Conservation (phyloP, 768 basidiomycete species). For the Suillus tomentosus region DNA sequence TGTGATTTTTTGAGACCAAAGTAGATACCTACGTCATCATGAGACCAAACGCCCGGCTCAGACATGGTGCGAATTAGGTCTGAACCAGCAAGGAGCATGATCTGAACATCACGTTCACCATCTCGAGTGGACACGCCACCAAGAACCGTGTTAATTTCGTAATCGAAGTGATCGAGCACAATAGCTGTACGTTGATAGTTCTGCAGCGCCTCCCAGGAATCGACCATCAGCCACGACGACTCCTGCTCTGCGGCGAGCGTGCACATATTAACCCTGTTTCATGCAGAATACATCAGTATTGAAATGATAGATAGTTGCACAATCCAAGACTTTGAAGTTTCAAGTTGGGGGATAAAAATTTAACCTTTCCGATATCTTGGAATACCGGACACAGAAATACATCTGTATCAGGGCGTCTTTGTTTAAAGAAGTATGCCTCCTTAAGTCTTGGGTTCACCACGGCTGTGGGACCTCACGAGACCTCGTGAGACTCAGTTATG, state of each 20-base stretch:
- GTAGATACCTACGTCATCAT: slow-evolving; percentile 75
- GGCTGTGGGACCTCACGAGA: not conserved
- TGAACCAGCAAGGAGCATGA: slow-evolving; percentile 95
- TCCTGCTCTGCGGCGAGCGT: slow-evolving; percentile 88
- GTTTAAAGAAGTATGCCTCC: not conserved
- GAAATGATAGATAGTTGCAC: slow-evolving; percentile 1
- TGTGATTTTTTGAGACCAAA: slow-evolving; percentile 5
- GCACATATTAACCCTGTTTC: slow-evolving; percentile 80
- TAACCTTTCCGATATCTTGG: slow-evolving; percentile 8
- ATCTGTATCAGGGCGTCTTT: not conserved
- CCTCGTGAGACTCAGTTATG: not conserved
- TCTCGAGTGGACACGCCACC: slow-evolving; percentile 78
- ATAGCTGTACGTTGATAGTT: slow-evolving; percentile 94
- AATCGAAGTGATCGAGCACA: slow-evolving; percentile 95
- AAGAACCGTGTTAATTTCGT: slow-evolving; percentile 84
- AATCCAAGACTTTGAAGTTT: slow-evolving; percentile 10
- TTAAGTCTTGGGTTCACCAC: not conserved
- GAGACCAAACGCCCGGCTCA: slow-evolving; percentile 97
- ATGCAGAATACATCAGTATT: slow-evolving; percentile 28
- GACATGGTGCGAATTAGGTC: slow-evolving; percentile 98
- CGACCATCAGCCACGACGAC: slow-evolving; percentile 94
- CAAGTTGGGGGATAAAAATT: slow-evolving; percentile 9
- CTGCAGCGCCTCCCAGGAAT: slow-evolving; percentile 98
- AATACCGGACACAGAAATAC: slow-evolving; percentile 9
- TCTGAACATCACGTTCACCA: slow-evolving; percentile 73